Evolutionary conservation across 148 eudicot genomes (phyloP).

Genomic region (Polygonum maritimum): DNA sequence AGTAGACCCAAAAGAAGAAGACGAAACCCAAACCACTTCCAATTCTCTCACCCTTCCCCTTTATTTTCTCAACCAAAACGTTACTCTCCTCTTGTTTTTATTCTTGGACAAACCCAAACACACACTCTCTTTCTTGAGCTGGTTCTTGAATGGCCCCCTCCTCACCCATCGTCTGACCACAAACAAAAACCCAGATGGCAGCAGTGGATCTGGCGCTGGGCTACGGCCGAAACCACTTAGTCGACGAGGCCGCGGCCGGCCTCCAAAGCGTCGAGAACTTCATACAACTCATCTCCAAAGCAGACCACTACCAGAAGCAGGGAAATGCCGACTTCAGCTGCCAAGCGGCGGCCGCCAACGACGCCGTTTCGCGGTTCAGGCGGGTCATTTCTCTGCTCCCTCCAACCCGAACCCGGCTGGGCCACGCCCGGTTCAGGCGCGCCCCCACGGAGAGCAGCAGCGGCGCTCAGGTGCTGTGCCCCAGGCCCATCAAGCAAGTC

Average conservation of each 20-base stretch:
- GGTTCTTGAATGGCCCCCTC: neutral
- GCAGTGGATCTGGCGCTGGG: conserved; percentile 59
- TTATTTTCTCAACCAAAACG: conserved; percentile 6
- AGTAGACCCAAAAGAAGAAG: neutral
- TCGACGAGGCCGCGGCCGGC: conserved; percentile 60
- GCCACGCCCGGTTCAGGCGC: conserved; percentile 80
- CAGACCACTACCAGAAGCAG: neutral
- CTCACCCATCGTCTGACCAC: neutral
- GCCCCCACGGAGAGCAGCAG: conserved; percentile 9
- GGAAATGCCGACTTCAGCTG: conserved; percentile 27
- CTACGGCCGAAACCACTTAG: conserved; percentile 26
- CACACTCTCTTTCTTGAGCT: too few relatives aligned
- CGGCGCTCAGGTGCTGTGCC: conserved; percentile 30
- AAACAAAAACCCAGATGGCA: conserved; percentile 10
- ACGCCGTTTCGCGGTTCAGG: conserved; percentile 60
- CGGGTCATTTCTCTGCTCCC: conserved; percentile 65
- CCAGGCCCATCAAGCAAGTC: conserved; percentile 67
- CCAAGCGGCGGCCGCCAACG: conserved; percentile 45
- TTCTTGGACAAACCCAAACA: neutral
- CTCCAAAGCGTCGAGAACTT: conserved; percentile 64
- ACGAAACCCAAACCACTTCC: neutral
- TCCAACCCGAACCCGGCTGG: conserved; percentile 46
- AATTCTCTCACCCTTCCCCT: neutral
- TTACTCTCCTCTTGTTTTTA: conserved; percentile 9
- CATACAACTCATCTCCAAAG: conserved; percentile 41